Percentiles rank a stretch among this genome's conserved stretches.
These are phyloP conservation scores for Malus fusca DNA, from an alignment of 306 rosid species.

Conservation along the genomic window DNA sequence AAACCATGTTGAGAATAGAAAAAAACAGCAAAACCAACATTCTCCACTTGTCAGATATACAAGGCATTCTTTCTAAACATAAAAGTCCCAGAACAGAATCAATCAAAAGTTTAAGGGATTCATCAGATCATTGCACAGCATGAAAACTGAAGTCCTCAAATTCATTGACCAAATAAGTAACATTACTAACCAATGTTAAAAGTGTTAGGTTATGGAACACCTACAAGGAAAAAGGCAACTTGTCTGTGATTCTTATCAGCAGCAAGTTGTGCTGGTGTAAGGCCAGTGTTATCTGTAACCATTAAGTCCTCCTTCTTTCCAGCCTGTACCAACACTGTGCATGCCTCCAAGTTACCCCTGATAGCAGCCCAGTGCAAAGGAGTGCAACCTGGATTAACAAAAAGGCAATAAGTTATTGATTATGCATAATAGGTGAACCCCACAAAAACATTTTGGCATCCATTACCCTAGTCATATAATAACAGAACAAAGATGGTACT, in stretches of 20 bases:
- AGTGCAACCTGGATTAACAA: constrained; percentile 67
- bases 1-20: background rate
- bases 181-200: constrained; percentile 31
- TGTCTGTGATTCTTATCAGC: constrained; percentile 94
- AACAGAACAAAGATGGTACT: constrained; percentile 11
- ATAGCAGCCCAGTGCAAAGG: constrained; percentile 99
- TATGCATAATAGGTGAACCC: constrained; percentile 6
- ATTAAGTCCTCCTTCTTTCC: constrained; percentile 93
- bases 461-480: background rate
- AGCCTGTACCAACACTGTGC: constrained; percentile 95
- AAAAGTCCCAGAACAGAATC: background rate
- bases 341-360: constrained; percentile 93
- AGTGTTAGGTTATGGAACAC: constrained; percentile 46
- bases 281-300: constrained; percentile 91
- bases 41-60: background rate
- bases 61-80: background rate
- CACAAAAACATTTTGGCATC: background rate
- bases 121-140: background rate
- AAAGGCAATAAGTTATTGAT: background rate
- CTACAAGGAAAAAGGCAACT: constrained; percentile 98
- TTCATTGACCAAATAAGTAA: constrained; percentile 7
- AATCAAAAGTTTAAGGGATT: background rate
- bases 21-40: background rate
- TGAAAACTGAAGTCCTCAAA: background rate
- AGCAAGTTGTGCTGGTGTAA: constrained; percentile 97